phyloP scores from a whole-genome alignment of 2,329 filamentous ascomycete species.

The Xylaria multiplex region DNA sequence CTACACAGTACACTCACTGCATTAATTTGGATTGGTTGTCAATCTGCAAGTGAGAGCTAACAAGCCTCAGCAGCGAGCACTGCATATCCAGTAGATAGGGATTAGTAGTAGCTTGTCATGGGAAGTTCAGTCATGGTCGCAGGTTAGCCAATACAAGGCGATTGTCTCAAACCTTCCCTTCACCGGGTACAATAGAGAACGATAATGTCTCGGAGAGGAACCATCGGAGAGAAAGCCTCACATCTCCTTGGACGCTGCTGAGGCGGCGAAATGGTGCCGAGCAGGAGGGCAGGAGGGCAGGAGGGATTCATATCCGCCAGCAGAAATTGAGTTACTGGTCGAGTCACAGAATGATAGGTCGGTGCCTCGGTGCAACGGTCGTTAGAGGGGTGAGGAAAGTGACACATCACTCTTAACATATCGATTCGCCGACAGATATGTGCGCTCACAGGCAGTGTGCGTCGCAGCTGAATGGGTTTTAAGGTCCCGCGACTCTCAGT shows the following conservation, averaged over 20 bases:
- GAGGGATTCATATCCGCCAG: neutral
- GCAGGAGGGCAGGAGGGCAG: neutral
- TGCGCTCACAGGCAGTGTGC: constrained; percentile 6
- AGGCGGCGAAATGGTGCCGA: constrained; percentile 27
- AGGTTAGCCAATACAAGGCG: constrained; percentile 4
- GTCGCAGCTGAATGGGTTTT: constrained; percentile 7
- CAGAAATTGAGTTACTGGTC: constrained; percentile 14
- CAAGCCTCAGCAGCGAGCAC: constrained; percentile 19
- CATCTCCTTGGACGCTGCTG: no score
- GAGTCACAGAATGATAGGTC: constrained; percentile 22
- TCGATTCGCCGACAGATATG: constrained; percentile 15
- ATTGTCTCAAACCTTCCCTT: constrained; percentile 22
- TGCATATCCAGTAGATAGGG: neutral
- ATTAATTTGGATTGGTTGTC: constrained; percentile 5
- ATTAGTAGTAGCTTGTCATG: constrained; percentile 9
- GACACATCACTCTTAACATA: constrained; percentile 30
- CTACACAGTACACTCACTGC: no score
- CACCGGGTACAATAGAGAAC: constrained; percentile 6
- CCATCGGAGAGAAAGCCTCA: neutral
- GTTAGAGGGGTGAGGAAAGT: constrained; percentile 7
- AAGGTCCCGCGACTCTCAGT: constrained; percentile 4
- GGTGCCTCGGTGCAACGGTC: constrained; percentile 15
- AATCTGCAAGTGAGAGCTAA: constrained; percentile 28
- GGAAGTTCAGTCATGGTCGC: neutral
- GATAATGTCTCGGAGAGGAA: constrained; percentile 8